Conservation (phyloP, 1,284 basidiomycete species). For the Sutorius eximius region DNA sequence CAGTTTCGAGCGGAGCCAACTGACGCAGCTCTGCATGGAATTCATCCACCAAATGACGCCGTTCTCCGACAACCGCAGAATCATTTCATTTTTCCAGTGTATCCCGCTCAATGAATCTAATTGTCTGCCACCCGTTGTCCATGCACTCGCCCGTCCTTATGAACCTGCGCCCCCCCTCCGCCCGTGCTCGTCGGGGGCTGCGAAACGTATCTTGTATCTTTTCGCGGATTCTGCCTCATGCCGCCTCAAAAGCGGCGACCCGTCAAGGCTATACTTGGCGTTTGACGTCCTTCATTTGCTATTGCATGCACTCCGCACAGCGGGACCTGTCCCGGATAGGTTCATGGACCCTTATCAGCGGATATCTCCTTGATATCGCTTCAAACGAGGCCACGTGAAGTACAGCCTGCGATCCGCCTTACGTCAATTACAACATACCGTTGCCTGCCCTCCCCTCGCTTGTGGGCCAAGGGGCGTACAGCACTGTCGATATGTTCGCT, state of each 20-base stretch:
- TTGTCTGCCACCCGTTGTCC: slow-evolving; percentile 33
- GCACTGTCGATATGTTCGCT: slow-evolving; percentile 17
- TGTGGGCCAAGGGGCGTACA: slow-evolving; percentile 32
- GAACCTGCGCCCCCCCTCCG: slow-evolving; percentile 10
- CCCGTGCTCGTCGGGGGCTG: slow-evolving; percentile 26
- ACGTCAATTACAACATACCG: slow-evolving; percentile 33
- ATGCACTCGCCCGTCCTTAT: slow-evolving; percentile 19
- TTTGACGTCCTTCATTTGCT: background rate
- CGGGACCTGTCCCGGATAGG: background rate
- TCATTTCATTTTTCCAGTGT: slow-evolving; percentile 31
- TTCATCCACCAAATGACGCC: slow-evolving; percentile 27
- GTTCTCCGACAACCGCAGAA: slow-evolving; percentile 25
- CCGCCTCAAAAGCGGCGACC: slow-evolving; percentile 3
- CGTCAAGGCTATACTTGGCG: background rate
- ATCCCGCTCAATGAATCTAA: slow-evolving; percentile 30
- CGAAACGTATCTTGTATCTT: slow-evolving; percentile 3
- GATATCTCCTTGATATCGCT: slow-evolving; percentile 30
- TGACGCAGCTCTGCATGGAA: slow-evolving; percentile 20
- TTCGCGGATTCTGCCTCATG: slow-evolving; percentile 7
- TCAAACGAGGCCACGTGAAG: slow-evolving; percentile 20
- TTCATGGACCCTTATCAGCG: slow-evolving; percentile 32
- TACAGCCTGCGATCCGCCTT: slow-evolving; percentile 26
- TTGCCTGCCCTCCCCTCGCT: slow-evolving; percentile 34
- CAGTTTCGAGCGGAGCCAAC: slow-evolving; percentile 6
- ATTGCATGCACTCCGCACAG: background rate